Base-by-base conservation (phyloP, 148 eudicot species). In the Spergularia bocconei region DNA sequence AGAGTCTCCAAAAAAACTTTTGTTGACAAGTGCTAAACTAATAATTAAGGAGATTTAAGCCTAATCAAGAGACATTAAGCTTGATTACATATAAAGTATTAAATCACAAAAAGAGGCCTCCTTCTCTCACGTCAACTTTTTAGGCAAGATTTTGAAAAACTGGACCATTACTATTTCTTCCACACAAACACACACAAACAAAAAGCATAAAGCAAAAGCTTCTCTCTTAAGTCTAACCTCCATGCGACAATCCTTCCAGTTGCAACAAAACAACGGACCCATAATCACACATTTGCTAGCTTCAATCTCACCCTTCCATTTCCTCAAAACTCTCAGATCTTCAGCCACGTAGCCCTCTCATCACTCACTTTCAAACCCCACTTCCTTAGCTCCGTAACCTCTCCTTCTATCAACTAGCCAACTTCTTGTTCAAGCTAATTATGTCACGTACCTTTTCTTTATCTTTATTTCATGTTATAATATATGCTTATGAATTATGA, bases 131-230 rank as follows among this genome's bases (percentile, higher is more conserved):
- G 36, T 29, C 36, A 29, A 29, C 36, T 29, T 29, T 29, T 29
- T 29, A 29, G 36, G 36, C 36, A 29, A 29, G 36, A 29, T 29
- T 29, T 29, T 29, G 36, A 29, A 29, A 29, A 29, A 29, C 36
- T 29, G 36, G 36, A 29, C 36, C 36, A 29, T 29, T 29, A 29
- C 36, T 29, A 29, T 29, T 29, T 29, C 36, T 29, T 29, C 36
- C 36, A 29, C 36, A 29, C 36, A 44, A 44, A 44, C 7, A 78
- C 77, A 59, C 61, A 55, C 20, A 53, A 74, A 74, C 77, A 79
- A 61, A 72, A 72, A 71, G 76, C 71, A 66, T 16, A 72, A 72
- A 65, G 39, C 33, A 67, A 79, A 74, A 79, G 64, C 82, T 68
- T 79, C 61, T 36, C 51, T 38, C 48, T 74, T 74, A 74, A 79